Percentiles rank a stretch among this genome's conserved stretches.
Evolutionary conservation across 306 rosid genomes (phyloP).

Genomic region (Mimosa pudica): DNA sequence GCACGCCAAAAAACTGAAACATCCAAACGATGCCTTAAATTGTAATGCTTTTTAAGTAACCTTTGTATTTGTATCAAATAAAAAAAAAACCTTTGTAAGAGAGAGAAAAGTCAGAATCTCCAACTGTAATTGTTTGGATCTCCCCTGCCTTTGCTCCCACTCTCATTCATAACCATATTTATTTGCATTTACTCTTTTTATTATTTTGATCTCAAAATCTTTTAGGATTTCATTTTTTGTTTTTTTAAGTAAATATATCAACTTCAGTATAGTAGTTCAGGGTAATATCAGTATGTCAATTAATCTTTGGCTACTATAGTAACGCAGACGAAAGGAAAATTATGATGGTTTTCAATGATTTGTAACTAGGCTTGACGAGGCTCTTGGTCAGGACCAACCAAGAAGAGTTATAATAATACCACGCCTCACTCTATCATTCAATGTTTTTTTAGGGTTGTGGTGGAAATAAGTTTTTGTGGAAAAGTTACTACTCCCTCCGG

Average conservation of each 20-base stretch:
- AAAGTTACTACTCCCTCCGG: no score
- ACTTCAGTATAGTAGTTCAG: neutral
- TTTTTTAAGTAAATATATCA: neutral
- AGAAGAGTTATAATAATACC: no score
- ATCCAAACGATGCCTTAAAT: conserved; percentile 46
- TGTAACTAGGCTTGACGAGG: neutral
- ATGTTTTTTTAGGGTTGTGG: no score
- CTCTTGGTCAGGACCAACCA: neutral
- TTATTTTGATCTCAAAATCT: neutral
- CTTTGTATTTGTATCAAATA: conserved; percentile 1
- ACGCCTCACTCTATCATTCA: no score
- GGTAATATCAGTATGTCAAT: neutral
- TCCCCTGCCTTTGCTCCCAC: conserved; percentile 18
- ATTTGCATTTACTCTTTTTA: conserved; percentile 33
- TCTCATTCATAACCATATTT: conserved; percentile 39
- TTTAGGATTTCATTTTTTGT: neutral
- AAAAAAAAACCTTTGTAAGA: neutral
- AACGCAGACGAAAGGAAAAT: neutral
- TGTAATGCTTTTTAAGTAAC: conserved; percentile 44
- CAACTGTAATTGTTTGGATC: conserved; percentile 38
- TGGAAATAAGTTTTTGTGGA: no score
- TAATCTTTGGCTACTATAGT: neutral
- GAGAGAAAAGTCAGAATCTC: conserved; percentile 28
- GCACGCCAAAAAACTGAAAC: conserved; percentile 36
- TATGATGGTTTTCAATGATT: neutral